Percentiles rank a stretch among this genome's conserved stretches.
Evolutionary conservation across 2,329 filamentous ascomycete species (phyloP).

Genomic region (Exophiala viscosa): DNA sequence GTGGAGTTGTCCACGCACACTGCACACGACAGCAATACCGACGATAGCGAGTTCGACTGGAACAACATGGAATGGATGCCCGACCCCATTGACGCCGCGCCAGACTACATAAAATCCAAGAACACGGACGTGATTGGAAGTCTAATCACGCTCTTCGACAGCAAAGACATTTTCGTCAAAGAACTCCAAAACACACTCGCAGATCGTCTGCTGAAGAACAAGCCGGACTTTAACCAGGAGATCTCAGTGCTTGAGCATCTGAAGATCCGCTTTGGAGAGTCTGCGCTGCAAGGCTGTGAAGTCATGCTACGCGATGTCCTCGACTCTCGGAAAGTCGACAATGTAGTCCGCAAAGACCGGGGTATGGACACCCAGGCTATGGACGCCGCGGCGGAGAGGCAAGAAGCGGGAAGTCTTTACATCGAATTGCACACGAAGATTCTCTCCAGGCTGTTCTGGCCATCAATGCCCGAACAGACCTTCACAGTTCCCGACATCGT

Average conservation of each 20-base stretch:
- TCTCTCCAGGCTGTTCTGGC: conserved; percentile 91
- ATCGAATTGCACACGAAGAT: conserved; percentile 72
- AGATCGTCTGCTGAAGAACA: conserved; percentile 67
- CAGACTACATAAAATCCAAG: conserved; percentile 85
- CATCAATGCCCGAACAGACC: conserved; percentile 60
- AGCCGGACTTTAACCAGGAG: conserved; percentile 71
- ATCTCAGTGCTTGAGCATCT: conserved; percentile 79
- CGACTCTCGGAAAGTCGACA: conserved; percentile 73
- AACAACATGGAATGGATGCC: conserved; percentile 91
- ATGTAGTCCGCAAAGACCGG: conserved; percentile 57
- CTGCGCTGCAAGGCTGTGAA: conserved; percentile 83
- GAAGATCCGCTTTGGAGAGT: conserved; percentile 83
- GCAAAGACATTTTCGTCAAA: conserved; percentile 87
- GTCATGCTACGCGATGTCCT: conserved; percentile 95
- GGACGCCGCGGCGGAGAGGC: no score
- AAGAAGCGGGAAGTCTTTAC: conserved; percentile 17
- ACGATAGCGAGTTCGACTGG: conserved; percentile 74
- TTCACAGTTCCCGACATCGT: conserved; percentile 47
- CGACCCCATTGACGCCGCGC: conserved; percentile 86
- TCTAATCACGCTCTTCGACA: conserved; percentile 80
- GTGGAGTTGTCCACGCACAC: conserved; percentile 20
- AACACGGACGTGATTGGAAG: conserved; percentile 89
- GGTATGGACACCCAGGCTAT: conserved; percentile 25
- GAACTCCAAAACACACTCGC: conserved; percentile 89
- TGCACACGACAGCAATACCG: conserved; percentile 41